Percentiles rank a stretch among this genome's conserved stretches.
phyloP scores from a whole-genome alignment of 768 basidiomycete genomes.

The Auriscalpium vulgare region DNA sequence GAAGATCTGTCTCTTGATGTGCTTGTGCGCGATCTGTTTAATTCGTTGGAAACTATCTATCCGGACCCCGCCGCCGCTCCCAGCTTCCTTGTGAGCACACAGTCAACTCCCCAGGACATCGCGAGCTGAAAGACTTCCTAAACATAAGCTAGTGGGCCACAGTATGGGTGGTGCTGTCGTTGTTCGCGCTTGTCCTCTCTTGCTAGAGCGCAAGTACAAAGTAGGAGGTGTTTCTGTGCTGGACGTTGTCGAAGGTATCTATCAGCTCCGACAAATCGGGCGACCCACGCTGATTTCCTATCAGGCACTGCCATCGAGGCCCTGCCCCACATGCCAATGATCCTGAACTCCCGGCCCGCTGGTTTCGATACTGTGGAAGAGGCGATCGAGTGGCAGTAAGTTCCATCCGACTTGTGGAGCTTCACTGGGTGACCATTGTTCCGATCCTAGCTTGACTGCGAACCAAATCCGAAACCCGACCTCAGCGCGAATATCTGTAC shows the following conservation, averaged over 20 bases:
- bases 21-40: conserved; percentile 68
- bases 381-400: conserved; percentile 95
- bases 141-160: conserved; percentile 73
- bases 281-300: too few species aligned
- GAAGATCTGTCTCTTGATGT: conserved; percentile 66
- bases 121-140: background rate
- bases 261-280: too few species aligned
- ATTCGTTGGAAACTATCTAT: conserved; percentile 60
- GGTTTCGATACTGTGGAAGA: conserved; percentile 79
- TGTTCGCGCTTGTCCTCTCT: conserved; percentile 54
- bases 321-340: conserved; percentile 83
- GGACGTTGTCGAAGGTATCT: conserved; percentile 84
- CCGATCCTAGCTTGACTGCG: conserved; percentile 54
- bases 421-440: background rate
- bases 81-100: conserved; percentile 55
- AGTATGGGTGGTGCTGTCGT: conserved; percentile 96
- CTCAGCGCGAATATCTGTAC: conserved; percentile 88
- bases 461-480: conserved; percentile 72
- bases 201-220: conserved; percentile 62
- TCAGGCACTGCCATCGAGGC: conserved; percentile 89
- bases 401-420: conserved; percentile 1
- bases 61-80: conserved; percentile 58
- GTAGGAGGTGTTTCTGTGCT: conserved; percentile 75
- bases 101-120: background rate
- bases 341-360: conserved; percentile 79